phyloP scores from a whole-genome alignment of 192 early-diverging fungal genomes.

The Coemansia sp. region DNA sequence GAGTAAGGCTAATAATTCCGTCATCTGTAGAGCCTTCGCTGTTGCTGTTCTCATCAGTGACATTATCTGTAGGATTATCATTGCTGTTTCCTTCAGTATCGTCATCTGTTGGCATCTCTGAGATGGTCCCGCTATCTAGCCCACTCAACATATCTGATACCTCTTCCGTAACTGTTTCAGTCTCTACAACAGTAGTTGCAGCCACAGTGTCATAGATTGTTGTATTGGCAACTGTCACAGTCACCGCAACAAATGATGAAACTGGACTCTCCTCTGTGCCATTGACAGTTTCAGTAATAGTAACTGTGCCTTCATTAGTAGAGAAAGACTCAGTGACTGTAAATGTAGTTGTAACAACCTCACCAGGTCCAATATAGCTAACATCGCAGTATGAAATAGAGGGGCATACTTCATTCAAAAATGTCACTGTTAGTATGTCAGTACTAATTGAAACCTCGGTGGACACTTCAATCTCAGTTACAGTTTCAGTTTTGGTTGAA shows the following conservation, averaged over 20 bases:
- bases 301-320: neutral
- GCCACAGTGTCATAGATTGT: neutral
- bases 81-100: too few species aligned
- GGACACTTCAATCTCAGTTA: neutral
- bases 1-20: too few species aligned
- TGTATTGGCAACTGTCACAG: conserved; percentile 7
- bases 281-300: neutral
- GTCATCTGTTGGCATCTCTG: too few species aligned
- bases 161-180: neutral
- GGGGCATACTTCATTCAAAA: neutral
- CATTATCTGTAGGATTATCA: neutral
- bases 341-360: neutral
- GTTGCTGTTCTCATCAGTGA: too few species aligned
- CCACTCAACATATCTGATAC: neutral
- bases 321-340: neutral
- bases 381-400: neutral
- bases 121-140: neutral
- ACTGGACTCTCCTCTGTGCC: neutral
- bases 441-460: too few species aligned
- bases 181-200: neutral
- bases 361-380: conserved; percentile 2
- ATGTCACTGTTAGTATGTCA: neutral
- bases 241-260: conserved; percentile 3
- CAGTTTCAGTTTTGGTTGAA: conserved; percentile 1
- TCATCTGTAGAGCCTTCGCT: too few species aligned